Evolutionary conservation across 2,329 filamentous ascomycete genomes (phyloP).

Genomic region (Phyllosticta capitalensis): DNA sequence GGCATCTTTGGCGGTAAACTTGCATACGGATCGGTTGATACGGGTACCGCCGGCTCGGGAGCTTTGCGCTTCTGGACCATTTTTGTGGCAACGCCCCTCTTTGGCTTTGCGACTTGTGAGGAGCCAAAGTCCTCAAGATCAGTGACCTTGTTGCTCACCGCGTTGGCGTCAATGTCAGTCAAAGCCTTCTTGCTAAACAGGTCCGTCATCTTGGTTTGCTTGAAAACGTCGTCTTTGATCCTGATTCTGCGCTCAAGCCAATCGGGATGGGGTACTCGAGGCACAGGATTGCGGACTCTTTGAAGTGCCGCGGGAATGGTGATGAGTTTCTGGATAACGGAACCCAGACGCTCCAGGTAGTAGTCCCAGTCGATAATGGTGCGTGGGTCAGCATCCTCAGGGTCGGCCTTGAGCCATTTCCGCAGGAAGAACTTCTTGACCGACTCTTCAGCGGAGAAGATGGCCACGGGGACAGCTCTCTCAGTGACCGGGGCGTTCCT

Average conservation of each 20-base stretch:
- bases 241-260: conserved; percentile 93
- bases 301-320: conserved; percentile 96
- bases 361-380: conserved; percentile 94
- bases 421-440: conserved; percentile 83
- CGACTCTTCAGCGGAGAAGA: conserved; percentile 85
- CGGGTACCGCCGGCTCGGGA: conserved; percentile 37
- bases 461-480: conserved; percentile 85
- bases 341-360: conserved; percentile 89
- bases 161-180: conserved; percentile 60
- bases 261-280: conserved; percentile 85
- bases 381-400: conserved; percentile 80
- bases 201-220: conserved; percentile 98
- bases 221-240: conserved; percentile 91
- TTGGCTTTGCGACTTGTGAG: conserved; percentile 54
- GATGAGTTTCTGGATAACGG: conserved; percentile 97
- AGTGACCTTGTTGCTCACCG: conserved; percentile 47
- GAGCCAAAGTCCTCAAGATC: conserved; percentile 79
- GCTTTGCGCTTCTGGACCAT: conserved; percentile 41
- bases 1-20: conserved; percentile 78
- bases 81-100: conserved; percentile 33
- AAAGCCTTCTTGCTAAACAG: conserved; percentile 68
- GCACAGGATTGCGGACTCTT: conserved; percentile 89
- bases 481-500: conserved; percentile 89
- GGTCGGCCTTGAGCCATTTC: conserved; percentile 94
- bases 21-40: conserved; percentile 68